Evolutionary conservation across 495 filamentous ascomycete genomes (phyloP).

Genomic region (Xylaria acuta): DNA sequence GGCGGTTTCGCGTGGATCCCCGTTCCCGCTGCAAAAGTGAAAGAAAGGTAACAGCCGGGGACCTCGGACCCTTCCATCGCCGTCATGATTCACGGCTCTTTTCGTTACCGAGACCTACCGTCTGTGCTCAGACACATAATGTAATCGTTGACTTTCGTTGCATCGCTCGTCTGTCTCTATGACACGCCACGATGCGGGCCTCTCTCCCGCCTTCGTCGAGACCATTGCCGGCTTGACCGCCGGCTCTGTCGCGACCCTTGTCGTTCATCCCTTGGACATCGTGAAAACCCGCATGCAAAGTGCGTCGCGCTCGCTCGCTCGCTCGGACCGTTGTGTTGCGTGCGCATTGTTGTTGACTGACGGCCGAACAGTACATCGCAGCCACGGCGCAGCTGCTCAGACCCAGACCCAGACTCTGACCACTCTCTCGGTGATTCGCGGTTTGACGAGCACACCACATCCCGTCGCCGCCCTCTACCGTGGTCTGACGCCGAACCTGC

Average conservation of each 20-base stretch:
- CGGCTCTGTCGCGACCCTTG: constrained; percentile 82
- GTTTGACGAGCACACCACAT: constrained; percentile 47
- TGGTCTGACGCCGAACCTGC: constrained; percentile 84
- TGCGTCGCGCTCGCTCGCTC: constrained; percentile 39
- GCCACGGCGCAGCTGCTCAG: constrained; percentile 36
- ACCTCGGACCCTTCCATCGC: constrained; percentile 3
- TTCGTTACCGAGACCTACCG: not conserved
- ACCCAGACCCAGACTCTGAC: constrained; percentile 45
- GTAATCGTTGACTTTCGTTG: not conserved
- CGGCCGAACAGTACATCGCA: constrained; percentile 45
- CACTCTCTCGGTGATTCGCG: constrained; percentile 52
- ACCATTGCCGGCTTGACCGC: constrained; percentile 88
- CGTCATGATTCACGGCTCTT: not conserved
- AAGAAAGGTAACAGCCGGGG: constrained; percentile 4
- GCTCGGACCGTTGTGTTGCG: no score
- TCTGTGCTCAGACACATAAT: constrained; percentile 15
- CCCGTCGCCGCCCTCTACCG: constrained; percentile 78
- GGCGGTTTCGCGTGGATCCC: not conserved
- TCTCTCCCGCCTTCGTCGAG: constrained; percentile 84
- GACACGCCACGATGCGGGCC: constrained; percentile 54
- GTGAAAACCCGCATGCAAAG: constrained; percentile 95
- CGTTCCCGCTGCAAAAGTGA: no score
- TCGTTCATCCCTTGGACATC: constrained; percentile 87
- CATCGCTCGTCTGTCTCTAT: constrained; percentile 41
- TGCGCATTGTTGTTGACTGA: constrained; percentile 9